phyloP scores from a whole-genome alignment of 306 rosid genomes.

The Alnus glutinosa region DNA sequence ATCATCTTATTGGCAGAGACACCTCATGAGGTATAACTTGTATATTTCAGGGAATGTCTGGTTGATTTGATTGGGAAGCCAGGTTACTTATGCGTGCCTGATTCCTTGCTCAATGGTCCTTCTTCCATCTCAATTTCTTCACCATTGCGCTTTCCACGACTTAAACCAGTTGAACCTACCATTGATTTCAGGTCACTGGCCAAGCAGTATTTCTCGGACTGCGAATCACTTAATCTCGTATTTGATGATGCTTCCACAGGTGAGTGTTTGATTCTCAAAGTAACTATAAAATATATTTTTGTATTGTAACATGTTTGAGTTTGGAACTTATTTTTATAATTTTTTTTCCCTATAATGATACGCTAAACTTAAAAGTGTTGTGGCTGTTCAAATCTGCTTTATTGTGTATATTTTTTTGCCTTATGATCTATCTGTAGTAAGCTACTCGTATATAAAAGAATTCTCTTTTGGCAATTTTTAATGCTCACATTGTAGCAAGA shows the following conservation, averaged over 20 bases:
- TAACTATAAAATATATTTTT: neutral
- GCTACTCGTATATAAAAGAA: neutral
- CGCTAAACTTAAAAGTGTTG: neutral
- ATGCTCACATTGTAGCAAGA: neutral
- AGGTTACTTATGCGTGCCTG: slow-evolving; percentile 82
- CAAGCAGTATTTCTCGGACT: slow-evolving; percentile 83
- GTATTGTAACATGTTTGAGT: neutral
- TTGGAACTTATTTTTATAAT: neutral
- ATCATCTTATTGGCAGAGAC: slow-evolving; percentile 2
- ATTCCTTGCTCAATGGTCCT: slow-evolving; percentile 98
- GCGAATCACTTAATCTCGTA: slow-evolving; percentile 76
- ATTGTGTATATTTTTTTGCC: neutral
- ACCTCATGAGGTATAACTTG: slow-evolving; percentile 31
- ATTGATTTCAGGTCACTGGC: slow-evolving; percentile 92
- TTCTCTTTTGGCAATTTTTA: neutral
- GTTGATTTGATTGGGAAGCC: slow-evolving; percentile 92
- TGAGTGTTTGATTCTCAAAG: slow-evolving; percentile 34
- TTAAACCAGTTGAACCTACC: slow-evolving; percentile 69
- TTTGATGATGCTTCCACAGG: slow-evolving; percentile 85
- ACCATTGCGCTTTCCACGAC: slow-evolving; percentile 90
- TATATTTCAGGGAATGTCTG: slow-evolving; percentile 74
- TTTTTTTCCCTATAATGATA: neutral
- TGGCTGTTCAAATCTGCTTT: slow-evolving; percentile 5
- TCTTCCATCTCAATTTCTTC: slow-evolving; percentile 96
- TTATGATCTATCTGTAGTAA: neutral